These are phyloP conservation scores for Coelastrella sp. DNA, from an alignment of 139 green algal genomes.

Conservation along the genomic window DNA sequence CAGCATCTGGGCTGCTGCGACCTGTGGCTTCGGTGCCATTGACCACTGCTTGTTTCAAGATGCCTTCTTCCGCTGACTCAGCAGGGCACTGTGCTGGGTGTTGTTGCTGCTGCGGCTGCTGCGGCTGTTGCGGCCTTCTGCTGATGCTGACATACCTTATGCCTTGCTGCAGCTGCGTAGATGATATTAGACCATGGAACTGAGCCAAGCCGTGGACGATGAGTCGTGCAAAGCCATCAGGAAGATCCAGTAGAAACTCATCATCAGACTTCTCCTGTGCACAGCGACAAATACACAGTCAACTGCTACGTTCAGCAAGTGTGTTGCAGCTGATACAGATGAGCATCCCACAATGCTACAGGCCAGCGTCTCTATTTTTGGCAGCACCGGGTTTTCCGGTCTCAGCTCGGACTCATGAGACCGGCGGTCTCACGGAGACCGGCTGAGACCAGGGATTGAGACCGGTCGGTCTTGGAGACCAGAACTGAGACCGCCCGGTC, in stretches of 20 bases:
- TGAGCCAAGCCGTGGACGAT: slow-evolving; percentile 66
- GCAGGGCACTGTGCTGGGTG: neutral
- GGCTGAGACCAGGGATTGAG: too few species aligned
- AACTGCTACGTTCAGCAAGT: too few species aligned
- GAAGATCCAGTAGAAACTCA: slow-evolving; percentile 45
- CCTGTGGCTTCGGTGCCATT: neutral
- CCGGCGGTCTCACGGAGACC: too few species aligned
- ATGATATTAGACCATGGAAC: slow-evolving; percentile 58
- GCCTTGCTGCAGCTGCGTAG: neutral
- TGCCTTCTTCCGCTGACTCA: neutral
- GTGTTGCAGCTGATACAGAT: too few species aligned
- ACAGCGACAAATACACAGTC: too few species aligned
- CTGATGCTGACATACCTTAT: neutral
- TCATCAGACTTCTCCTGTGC: neutral
- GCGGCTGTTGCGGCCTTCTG: neutral
- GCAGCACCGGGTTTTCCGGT: too few species aligned
- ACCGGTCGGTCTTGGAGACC: too few species aligned
- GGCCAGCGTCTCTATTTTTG: too few species aligned
- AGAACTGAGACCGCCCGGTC: too few species aligned
- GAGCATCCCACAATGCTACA: too few species aligned
- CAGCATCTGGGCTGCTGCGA: neutral
- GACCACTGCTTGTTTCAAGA: neutral
- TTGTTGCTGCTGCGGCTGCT: neutral
- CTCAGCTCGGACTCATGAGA: too few species aligned
- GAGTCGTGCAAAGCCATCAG: slow-evolving; percentile 49